Evolutionary conservation across 345 rosid species (phyloP).

Genomic region (Hypericum perforatum): DNA sequence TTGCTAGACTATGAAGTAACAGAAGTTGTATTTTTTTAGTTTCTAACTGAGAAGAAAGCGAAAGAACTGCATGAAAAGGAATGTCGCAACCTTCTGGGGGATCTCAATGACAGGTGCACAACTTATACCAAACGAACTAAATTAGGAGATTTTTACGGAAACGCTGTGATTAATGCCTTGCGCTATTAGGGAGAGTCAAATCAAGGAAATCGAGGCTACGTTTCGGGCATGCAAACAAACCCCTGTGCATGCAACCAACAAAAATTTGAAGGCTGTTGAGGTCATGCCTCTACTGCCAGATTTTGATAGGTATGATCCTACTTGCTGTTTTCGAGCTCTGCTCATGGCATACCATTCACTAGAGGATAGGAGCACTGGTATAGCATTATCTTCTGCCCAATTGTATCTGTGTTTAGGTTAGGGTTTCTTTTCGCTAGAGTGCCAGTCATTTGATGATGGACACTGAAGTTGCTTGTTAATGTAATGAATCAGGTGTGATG

Average conservation of each 20-base stretch:
- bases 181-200: conserved; percentile 70
- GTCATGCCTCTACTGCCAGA: conserved; percentile 74
- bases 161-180: not conserved
- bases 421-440: not conserved
- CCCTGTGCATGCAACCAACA: conserved; percentile 86
- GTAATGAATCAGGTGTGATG: conserved; percentile 51
- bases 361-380: too few relatives aligned
- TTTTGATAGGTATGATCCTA: conserved; percentile 61
- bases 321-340: conserved; percentile 9
- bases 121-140: too few relatives aligned
- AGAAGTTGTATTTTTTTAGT: conserved; percentile 38
- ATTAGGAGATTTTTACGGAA: not conserved
- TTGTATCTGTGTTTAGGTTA: too few relatives aligned
- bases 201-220: conserved; percentile 83
- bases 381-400: too few relatives aligned
- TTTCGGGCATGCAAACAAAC: conserved; percentile 70
- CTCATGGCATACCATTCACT: too few relatives aligned
- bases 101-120: conserved; percentile 65
- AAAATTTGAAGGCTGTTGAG: conserved; percentile 63
- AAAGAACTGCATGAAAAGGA: conserved; percentile 83
- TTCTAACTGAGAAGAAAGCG: conserved; percentile 89
- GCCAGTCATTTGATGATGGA: conserved; percentile 7
- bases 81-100: conserved; percentile 57
- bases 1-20: conserved; percentile 12
- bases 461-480: conserved; percentile 8